Evolutionary conservation across 116 monocot species (phyloP).

Genomic region (Zostera marina): DNA sequence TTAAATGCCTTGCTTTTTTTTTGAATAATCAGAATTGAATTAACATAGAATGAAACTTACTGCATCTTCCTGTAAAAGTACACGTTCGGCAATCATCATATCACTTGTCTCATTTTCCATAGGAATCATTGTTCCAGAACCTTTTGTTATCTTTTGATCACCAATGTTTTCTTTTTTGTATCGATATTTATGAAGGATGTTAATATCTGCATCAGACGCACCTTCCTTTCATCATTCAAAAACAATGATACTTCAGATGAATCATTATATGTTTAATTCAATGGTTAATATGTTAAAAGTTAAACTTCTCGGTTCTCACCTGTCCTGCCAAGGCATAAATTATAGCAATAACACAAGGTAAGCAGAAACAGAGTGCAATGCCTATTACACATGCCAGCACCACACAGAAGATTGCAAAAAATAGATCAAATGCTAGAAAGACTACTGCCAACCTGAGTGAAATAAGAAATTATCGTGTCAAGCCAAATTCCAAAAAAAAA

Average conservation of each 20-base stretch:
- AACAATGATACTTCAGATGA: too few relatives aligned
- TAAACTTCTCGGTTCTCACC: neutral
- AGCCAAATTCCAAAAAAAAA: too few relatives aligned
- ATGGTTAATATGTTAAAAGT: too few relatives aligned
- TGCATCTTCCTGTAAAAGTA: too few relatives aligned
- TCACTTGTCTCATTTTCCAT: neutral
- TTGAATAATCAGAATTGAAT: neutral
- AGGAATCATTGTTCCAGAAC: neutral
- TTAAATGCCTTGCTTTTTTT: neutral
- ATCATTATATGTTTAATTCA: too few relatives aligned
- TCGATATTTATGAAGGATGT: conserved; percentile 18
- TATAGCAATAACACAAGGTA: conserved; percentile 79
- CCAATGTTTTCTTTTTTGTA: conserved; percentile 4
- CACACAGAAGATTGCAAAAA: conserved; percentile 28
- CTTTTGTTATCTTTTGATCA: neutral
- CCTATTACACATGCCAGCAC: conserved; percentile 24
- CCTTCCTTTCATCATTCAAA: conserved; percentile 7
- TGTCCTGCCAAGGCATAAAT: conserved; percentile 63
- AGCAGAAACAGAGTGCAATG: conserved; percentile 38
- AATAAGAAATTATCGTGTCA: neutral
- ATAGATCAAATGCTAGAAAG: conserved; percentile 46
- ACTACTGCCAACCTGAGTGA: conserved; percentile 29
- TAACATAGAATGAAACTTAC: neutral
- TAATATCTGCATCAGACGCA: conserved; percentile 24
- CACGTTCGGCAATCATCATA: neutral